A percentile compares a stretch with the other conserved stretches of the same genome.
phyloP scores from a whole-genome alignment of 225 moss, liverwort and hornwort species.

The Straminergon stramineum region DNA sequence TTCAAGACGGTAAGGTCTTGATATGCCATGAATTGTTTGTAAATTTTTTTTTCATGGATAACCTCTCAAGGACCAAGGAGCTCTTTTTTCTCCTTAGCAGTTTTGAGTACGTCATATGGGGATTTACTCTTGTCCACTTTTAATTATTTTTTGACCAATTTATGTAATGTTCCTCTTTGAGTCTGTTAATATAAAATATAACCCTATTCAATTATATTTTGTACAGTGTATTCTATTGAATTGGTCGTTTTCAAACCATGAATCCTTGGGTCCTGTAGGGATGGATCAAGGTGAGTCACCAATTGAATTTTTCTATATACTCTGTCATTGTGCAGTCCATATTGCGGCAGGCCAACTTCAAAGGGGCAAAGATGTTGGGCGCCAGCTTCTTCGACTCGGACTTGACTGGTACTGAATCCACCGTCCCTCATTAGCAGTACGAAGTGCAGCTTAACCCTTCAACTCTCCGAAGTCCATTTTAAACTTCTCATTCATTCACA shows the following conservation, averaged over 20 bases:
- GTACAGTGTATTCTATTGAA: not conserved
- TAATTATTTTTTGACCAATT: not conserved
- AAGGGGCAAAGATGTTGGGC: slow-evolving; percentile 78
- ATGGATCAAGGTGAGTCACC: not conserved
- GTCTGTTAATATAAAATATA: not conserved
- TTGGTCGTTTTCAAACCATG: not conserved
- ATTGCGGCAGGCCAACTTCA: slow-evolving; percentile 88
- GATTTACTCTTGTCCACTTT: not conserved
- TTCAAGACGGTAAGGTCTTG: slow-evolving; percentile 68
- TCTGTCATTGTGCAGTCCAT: slow-evolving; percentile 60
- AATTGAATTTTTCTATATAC: not conserved
- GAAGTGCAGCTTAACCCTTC: not conserved
- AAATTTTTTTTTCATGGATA: not conserved
- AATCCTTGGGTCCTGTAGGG: not conserved
- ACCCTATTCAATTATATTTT: not conserved
- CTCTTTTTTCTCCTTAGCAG: not conserved
- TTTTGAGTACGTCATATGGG: not conserved
- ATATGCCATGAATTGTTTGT: not conserved
- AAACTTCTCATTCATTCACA: not conserved
- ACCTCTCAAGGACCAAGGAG: not conserved
- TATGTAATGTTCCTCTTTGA: not conserved
- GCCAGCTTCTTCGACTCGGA: slow-evolving; percentile 98
- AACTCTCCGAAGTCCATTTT: not conserved
- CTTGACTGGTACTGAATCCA: slow-evolving; percentile 59
- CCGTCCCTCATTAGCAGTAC: not conserved